Evolutionary conservation across 2,329 filamentous ascomycete species (phyloP).

Genomic region (Tolypocladium album): DNA sequence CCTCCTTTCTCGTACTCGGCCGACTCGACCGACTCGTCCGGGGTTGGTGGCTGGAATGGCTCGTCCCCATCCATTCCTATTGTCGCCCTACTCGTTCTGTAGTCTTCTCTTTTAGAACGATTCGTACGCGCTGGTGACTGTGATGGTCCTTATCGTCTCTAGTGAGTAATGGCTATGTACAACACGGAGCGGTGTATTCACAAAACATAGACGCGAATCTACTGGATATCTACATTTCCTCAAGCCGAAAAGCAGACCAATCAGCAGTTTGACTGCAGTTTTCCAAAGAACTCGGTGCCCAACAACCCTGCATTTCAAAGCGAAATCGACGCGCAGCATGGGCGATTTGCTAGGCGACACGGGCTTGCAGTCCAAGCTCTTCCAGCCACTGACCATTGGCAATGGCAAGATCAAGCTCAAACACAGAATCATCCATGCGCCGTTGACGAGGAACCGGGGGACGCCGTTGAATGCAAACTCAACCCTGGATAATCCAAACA

Average conservation of each 20-base stretch:
- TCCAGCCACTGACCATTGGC: constrained; percentile 22
- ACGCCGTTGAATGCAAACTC: constrained; percentile 29
- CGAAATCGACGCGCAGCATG: neutral
- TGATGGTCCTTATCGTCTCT: neutral
- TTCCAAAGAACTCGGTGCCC: neutral
- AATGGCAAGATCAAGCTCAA: constrained; percentile 33
- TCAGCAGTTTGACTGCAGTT: neutral
- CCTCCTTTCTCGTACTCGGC: neutral
- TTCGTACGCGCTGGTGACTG: neutral
- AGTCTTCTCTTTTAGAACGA: neutral
- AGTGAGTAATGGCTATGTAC: neutral
- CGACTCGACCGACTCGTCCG: no score
- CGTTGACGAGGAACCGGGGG: constrained; percentile 45
- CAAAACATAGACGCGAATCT: neutral
- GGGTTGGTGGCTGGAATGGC: neutral
- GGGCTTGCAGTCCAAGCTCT: constrained; percentile 13
- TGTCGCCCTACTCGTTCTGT: neutral
- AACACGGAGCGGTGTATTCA: neutral
- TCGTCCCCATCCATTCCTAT: neutral
- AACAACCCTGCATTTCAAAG: neutral
- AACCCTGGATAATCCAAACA: constrained; percentile 33
- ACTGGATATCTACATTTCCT: neutral
- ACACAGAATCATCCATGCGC: constrained; percentile 39
- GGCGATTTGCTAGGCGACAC: neutral
- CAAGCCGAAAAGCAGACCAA: neutral